Base-by-base conservation (phyloP, 345 rosid genomes). In the Raphanus sativus region DNA sequence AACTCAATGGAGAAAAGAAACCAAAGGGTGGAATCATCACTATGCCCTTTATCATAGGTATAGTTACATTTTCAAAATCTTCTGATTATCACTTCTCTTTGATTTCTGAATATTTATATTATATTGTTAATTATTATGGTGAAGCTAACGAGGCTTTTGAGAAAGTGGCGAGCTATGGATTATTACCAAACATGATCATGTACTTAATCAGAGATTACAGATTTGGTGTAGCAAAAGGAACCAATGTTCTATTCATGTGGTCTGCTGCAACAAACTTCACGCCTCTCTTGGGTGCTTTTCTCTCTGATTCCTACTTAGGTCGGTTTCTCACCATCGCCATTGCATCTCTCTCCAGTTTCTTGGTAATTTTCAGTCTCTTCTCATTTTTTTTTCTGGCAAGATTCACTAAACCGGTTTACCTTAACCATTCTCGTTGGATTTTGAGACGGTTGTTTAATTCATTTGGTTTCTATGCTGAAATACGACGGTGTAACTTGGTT, bases 71-170 rank as follows among this genome's bases (percentile, higher is more conserved):
- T 32, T 4, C 8, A 32, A 3, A 36, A 45, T 67, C 28, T 25
- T 1, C 50, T 32, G 10, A 56, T 28, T 74, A 30, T 66, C 28
- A 29, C 15, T 4, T 6, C 25, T 54, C 9, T 52, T 52, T 62
- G 34, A 30, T 61, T 59, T 30, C 16, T 54, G 25, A 29, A 11
- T 1, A 29, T 58, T 17, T 2, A 38, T 62, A 0, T 5, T 38
- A 7, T 21, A 1, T 21, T 56, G 6, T n/a, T 67, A 61, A 50
- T 61, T 62, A 25, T 10, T 8, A 29, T 67, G 75, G 29, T 25
- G 73, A 81, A 91, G 97, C 86, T 58, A 91, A 91, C 68, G 97
- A 91, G 86, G 88, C 92, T 30, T 86, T 91, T 25, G 97, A 91
- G 87, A 87, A 86, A 81, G 90, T 91, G 81, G 88, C 97, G 29